Conservation (phyloP, 2,329 filamentous ascomycete genomes). For the Scedosporium aurantiacum region DNA sequence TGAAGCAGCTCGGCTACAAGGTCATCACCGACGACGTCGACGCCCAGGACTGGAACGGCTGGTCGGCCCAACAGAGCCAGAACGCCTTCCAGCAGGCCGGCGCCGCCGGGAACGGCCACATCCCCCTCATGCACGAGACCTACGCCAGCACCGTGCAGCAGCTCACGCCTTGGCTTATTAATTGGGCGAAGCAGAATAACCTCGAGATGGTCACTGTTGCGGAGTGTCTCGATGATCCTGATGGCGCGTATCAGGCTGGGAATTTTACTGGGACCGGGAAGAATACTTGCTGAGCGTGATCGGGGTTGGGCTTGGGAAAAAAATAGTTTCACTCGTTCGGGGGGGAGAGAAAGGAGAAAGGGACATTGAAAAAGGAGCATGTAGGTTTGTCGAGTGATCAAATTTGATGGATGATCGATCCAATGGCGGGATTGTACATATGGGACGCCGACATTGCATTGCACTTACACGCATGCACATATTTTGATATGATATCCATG, state of each 20-base stretch:
- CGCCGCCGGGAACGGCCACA: conserved; percentile 34
- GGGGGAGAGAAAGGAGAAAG: too few relatives aligned
- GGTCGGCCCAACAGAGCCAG: conserved; percentile 38
- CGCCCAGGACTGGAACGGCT: conserved; percentile 49
- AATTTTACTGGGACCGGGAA: conserved; percentile 25
- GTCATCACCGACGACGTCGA: conserved; percentile 52
- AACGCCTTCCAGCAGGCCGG: conserved; percentile 36
- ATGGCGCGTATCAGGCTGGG: conserved; percentile 28
- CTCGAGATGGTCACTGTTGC: conserved; percentile 38
- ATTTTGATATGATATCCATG: too few relatives aligned
- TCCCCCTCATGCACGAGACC: conserved; percentile 47
- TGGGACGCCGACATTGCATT: too few relatives aligned
- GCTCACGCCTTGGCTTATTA: conserved; percentile 37
- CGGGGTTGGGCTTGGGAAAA: too few relatives aligned
- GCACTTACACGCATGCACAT: too few relatives aligned
- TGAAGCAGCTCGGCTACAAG: conserved; percentile 42
- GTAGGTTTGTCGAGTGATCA: too few relatives aligned
- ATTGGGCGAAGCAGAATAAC: conserved; percentile 37
- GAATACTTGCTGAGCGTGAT: conserved; percentile 16
- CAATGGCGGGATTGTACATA: too few relatives aligned
- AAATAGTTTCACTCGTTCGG: too few relatives aligned
- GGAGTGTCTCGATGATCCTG: conserved; percentile 29
- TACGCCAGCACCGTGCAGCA: conserved; percentile 36
- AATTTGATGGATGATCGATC: too few relatives aligned
- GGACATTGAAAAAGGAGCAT: too few relatives aligned